Evolutionary conservation across 345 rosid species (phyloP), one percentile per base, ranked within the genome.

Genomic region (Fremontodendron californicum): DNA sequence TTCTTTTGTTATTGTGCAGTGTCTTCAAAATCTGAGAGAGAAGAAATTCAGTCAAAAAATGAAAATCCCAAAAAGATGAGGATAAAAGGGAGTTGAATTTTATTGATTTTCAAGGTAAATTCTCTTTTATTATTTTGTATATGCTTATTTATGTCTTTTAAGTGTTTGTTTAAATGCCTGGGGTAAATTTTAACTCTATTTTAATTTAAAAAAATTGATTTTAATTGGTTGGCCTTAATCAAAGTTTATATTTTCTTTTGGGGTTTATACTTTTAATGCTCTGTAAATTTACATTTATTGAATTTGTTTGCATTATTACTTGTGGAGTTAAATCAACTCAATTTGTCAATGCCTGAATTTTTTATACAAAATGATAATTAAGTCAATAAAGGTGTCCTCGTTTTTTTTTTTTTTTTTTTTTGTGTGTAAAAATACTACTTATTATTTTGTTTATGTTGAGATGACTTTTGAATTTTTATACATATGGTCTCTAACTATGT

Each of bases 101-200:
- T 9, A 6, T 67, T 23, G 35, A 37, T 35, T 68, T 68, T 45
- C 4, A 25, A 6, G 73, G 73, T 69, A 45, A 66, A 46, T 6
- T 45, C 1, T 45, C 6, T 37, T 19, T 16, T 16, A 0, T 25
- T 0, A 11, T 27, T 58, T 12, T 25, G 8, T 58, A 12, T 62
- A n/a, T 39, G 27, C 27, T 40, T 65, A 19, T 39, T 43, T 46
- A 46, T 69, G 73, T 18, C 55, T 69, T 3, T 3, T 6, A 45
- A 25, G 55, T 69, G 57, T 69, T 46, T 69, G 73, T 69, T 69
- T 69, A 46, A 69, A 25, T 69, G 57, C 39, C 39, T 45, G 23
- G 1, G 39, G 73, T 21, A 19, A 9, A 37, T 7, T 35, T 35
- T 35, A 64, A 2, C 15, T 18, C 25, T 35, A 37, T 7, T 25